phyloP scores from a whole-genome alignment of 2,329 filamentous ascomycete species.

The Cryphonectria naterciae region DNA sequence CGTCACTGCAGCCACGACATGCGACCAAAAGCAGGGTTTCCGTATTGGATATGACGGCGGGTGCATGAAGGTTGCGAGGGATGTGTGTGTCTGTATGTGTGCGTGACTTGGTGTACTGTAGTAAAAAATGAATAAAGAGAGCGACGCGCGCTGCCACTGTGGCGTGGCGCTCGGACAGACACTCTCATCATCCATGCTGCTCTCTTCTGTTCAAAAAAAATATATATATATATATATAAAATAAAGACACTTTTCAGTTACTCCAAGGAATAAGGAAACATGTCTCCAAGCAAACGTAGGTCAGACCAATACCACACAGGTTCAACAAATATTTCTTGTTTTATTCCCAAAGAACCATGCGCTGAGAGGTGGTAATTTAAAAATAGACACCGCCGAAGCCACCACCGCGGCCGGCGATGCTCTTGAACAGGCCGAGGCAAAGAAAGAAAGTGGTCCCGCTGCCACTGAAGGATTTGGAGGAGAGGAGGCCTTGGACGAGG shows the following conservation, averaged over 20 bases:
- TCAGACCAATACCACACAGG: too few species aligned
- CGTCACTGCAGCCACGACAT: conserved; percentile 2
- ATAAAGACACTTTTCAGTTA: neutral
- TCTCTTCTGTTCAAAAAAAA: neutral
- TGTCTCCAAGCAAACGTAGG: conserved; percentile 18
- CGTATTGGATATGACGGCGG: neutral
- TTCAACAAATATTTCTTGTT: fast-evolving
- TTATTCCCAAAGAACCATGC: neutral
- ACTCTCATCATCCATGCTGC: neutral
- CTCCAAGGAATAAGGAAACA: neutral
- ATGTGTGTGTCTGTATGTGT: too few species aligned
- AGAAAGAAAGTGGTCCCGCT: conserved; percentile 22
- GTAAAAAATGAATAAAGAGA: neutral
- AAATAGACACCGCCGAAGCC: conserved; percentile 12
- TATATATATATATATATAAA: neutral
- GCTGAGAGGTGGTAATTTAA: neutral
- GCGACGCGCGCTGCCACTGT: neutral
- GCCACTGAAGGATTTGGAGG: conserved; percentile 19
- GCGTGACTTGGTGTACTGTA: neutral
- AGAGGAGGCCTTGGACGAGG: conserved; percentile 23
- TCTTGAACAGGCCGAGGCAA: conserved; percentile 26
- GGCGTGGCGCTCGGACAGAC: neutral
- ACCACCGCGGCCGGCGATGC: conserved; percentile 21
- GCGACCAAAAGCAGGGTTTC: neutral
- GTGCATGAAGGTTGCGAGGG: neutral